Base-by-base conservation (phyloP, 2,329 filamentous ascomycete species). In the Microsporum audouinii region DNA sequence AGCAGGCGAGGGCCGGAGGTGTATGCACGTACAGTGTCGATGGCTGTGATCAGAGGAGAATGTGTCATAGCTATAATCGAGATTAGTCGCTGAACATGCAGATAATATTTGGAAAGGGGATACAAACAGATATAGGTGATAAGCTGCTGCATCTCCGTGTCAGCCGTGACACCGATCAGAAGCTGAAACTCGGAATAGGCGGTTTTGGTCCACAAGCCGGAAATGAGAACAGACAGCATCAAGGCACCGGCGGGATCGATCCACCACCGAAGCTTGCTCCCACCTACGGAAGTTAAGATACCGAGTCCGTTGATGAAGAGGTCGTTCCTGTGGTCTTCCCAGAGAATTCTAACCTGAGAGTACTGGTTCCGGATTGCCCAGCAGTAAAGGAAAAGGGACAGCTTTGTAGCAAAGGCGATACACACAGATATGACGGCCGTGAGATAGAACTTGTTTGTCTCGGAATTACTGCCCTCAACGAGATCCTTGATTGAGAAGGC, bases 321-420 rank as follows among this genome's bases (percentile, higher is more conserved):
- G 71, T 99, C 94, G 71, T 99, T 99, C 64, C 94, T 87, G 77
- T 99, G 94, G 70, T 97, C 92, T 73, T 95, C 89, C 91, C 91
- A 96, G 12, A 97, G 79, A 71, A 96, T 96, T 61, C 88, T 84
- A 65, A 96, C 85, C 73, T 96, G 91, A 63, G 85, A 90, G 78
- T 97, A 96, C 69, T 89, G 88, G 77, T 96, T 87, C 66, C 92
- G 87, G 68, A 97, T 76, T 3, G 89, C 84, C 84, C 88, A 97
- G 77, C 94, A 97, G 78, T 96, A 97, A 31, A 95, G 68, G 73
- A 96, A 97, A 0, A 97, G 80, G 3, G 68, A 70, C 14, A 97
- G 78, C 72, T 99, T 97, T 27, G 91, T 96, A 34, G 72, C 75
- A 70, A 97, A 96, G 6, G 94, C 94, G 58, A 90, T 82, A 43